Evolutionary conservation across 2,329 filamentous ascomycete species (phyloP).

Genomic region (Beauveria bassiana): DNA sequence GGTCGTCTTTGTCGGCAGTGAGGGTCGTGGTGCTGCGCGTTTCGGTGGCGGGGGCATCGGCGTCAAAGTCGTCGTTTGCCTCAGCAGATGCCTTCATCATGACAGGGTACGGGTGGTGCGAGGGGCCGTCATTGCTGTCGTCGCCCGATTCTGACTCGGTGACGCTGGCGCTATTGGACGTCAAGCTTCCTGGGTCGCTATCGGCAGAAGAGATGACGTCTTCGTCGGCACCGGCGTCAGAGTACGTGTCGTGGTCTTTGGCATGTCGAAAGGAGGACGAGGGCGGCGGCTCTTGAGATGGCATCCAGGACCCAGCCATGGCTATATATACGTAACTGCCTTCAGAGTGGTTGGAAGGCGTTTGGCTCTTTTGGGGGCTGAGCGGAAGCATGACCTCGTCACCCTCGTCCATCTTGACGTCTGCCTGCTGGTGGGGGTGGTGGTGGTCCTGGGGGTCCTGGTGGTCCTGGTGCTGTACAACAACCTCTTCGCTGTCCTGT

Average conservation of each 20-base stretch:
- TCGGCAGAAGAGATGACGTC: not conserved
- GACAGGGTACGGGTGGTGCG: no score
- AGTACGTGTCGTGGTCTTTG: not conserved
- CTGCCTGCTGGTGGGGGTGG: not conserved
- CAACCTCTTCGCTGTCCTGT: not conserved
- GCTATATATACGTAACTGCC: not conserved
- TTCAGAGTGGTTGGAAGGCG: not conserved
- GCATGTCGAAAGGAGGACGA: not conserved
- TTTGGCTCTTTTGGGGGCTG: not conserved
- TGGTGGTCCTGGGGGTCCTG: not conserved
- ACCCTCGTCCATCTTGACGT: not conserved
- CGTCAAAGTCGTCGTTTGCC: not conserved
- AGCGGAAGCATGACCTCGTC: not conserved
- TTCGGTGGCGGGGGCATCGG: not conserved
- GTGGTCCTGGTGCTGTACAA: not conserved
- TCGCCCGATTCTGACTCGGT: not conserved
- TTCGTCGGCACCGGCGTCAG: not conserved
- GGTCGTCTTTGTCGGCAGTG: not conserved
- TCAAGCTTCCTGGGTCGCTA: not conserved
- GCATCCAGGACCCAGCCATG: not conserved
- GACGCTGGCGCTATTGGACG: not conserved
- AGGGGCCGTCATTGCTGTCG: not conserved
- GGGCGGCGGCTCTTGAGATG: not conserved
- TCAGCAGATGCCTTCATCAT: no score
- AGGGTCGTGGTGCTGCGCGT: conserved; percentile 5